Percentiles rank a stretch among this genome's conserved stretches.
Evolutionary conservation across 2,329 filamentous ascomycete genomes (phyloP).

Genomic region (Phaeoacremonium minimum): DNA sequence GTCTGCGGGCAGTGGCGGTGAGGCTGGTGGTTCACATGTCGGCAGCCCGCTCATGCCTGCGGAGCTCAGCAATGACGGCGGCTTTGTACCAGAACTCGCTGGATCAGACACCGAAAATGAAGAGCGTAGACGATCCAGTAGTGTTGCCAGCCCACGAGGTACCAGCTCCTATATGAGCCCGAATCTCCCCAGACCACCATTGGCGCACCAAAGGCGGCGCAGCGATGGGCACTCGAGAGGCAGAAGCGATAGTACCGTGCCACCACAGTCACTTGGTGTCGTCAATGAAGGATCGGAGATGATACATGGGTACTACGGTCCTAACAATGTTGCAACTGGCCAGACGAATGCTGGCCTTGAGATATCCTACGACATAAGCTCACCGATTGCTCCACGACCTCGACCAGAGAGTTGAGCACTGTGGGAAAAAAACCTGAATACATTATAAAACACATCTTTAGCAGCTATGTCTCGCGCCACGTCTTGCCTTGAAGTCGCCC

Average conservation of each 20-base stretch:
- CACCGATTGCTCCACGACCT: slow-evolving; percentile 4
- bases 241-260: slow-evolving; percentile 15
- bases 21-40: slow-evolving; percentile 9
- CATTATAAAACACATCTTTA: no score
- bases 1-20: slow-evolving; percentile 25
- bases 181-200: slow-evolving; percentile 6
- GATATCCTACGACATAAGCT: slow-evolving; percentile 8
- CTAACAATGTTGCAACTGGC: slow-evolving; percentile 30
- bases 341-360: slow-evolving; percentile 30
- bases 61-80: slow-evolving; percentile 31
- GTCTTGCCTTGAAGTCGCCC: no score
- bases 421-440: no score
- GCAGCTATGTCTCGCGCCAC: no score
- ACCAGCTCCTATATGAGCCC: neutral
- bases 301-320: slow-evolving; percentile 44
- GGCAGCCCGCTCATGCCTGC: slow-evolving; percentile 20
- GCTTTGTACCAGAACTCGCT: slow-evolving; percentile 30
- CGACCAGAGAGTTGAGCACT: neutral
- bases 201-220: slow-evolving; percentile 17
- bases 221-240: slow-evolving; percentile 14
- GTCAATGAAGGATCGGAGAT: slow-evolving; percentile 8
- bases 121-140: slow-evolving; percentile 20
- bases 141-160: slow-evolving; percentile 15
- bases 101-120: slow-evolving; percentile 17
- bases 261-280: slow-evolving; percentile 14